Base-by-base conservation (phyloP, 1,284 basidiomycete species). In the Caloboletus inedulis region DNA sequence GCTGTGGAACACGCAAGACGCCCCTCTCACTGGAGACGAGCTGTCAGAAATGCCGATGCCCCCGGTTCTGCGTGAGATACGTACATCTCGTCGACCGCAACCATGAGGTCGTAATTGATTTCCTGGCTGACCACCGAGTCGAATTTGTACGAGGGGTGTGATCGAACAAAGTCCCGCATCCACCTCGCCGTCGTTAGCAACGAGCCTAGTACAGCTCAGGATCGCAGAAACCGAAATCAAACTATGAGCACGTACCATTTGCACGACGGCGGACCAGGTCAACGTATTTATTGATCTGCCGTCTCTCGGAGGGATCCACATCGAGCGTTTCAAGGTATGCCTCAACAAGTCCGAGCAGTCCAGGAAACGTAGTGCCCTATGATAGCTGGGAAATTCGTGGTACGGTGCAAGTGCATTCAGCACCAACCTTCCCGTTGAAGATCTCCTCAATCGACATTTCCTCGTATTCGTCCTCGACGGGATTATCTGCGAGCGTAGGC, bases 391-490 rank as follows among this genome's bases (percentile, higher is more conserved):
- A 51, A 39, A 41, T 56, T 34, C 14, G 14, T 21, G 19, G 35
- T 27, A 45, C 46, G 47, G 16, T 33, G 14, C 43, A 47, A 51
- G 13, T 27, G 49, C 59, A 47, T 52, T 41, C 13, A 33, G 45
- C 30, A 56, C 61, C 21, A 45, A 87, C 89, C 79, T 89, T 91
- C 18, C 97, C 97, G 64, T 91, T 93, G 73, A 99, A 90, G 43
- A 99, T 90, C 73, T 99, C 94, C 60, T 93, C 77, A 68, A 98
- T 80, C 0, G 89, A 84, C 86, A 96, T 95, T 68, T 96, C 92
- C 57, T 85, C 90, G 59, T 93, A 94, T 69, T 98, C 94, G 6
- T 92, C 81, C 54, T 89, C 81, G n/a, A 91, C 72, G 10, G 80
- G 76, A 39, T 69, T 70, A 21, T 73, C 65, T 9, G 60, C 52